A percentile compares a stretch with the other conserved stretches of the same genome.
Conservation (phyloP, 257 asterid genomes). For the Nicotiana undulata region DNA sequence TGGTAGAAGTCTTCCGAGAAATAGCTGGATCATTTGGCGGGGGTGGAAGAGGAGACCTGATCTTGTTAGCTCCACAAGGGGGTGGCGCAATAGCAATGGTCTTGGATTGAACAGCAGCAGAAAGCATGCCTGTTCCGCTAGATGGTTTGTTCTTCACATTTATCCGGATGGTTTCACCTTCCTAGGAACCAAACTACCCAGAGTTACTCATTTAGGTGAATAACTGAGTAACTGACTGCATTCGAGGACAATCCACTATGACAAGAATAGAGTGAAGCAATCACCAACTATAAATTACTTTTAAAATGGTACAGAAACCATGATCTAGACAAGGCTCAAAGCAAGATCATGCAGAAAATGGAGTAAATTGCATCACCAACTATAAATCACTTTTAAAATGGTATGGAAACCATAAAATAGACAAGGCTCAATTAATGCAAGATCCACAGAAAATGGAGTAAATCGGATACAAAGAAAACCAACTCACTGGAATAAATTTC, state of each 20-base stretch:
- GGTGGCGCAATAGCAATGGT: slow-evolving; percentile 69
- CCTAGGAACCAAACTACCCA: slow-evolving; percentile 35
- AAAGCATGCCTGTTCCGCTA: slow-evolving; percentile 85
- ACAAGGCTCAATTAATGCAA: not conserved
- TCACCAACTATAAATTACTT: not conserved
- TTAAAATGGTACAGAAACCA: not conserved
- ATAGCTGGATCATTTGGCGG: slow-evolving; percentile 76
- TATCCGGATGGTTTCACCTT: slow-evolving; percentile 91
- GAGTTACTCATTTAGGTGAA: not conserved
- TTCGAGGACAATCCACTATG: not conserved
- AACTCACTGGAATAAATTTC: not conserved
- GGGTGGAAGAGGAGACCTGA: slow-evolving; percentile 85
- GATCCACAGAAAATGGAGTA: not conserved
- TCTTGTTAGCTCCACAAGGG: slow-evolving; percentile 49
- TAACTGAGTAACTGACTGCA: slow-evolving; percentile 6
- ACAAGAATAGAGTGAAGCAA: not conserved
- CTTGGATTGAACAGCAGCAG: slow-evolving; percentile 58
- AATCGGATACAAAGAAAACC: not conserved
- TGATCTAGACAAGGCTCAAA: not conserved
- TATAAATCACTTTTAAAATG: not conserved
- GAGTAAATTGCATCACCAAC: not conserved
- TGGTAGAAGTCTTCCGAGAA: slow-evolving; percentile 32
- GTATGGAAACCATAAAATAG: not conserved
- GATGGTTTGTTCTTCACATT: slow-evolving; percentile 77
- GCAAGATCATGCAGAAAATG: not conserved